Base-by-base conservation (phyloP, 371 early-diverging fungal genomes). In the Cokeromyces recurvatus region DNA sequence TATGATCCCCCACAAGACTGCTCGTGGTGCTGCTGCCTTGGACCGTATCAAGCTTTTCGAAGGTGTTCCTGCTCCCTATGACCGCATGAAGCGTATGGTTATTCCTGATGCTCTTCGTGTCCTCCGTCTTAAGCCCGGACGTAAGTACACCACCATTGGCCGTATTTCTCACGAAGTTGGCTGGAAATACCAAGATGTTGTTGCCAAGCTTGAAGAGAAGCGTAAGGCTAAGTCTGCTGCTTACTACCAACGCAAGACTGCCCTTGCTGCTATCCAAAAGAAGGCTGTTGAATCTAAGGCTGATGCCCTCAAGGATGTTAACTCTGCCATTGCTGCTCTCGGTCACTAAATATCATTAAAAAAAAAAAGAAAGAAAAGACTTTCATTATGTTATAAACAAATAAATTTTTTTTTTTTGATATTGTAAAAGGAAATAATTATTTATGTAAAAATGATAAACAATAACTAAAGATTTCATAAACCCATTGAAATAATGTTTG, bases 1-100 rank as follows among this genome's bases (percentile, higher is more conserved):
- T 68, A 99, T 99, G 99, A 70, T 99, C 62, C 99, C 98, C 54
- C 97, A 99, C 89, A 99, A 97, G 90, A 94, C 96, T 49, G 77
- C 92, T 49, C 95, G 98, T 72, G 99, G 99, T 78, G 89, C 93
- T 54, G 90, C 90, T 47, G 99, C 99, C 60, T 80, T 99, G 55
- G 90, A 89, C 57, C 94, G 98, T 78, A 81, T 99, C 66, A 95
- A 94, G 88, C 87, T 96, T 63, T 99, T 96, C 68, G 99, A 99
- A 75, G 99, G 99, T 79, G 89, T 98, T 56, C 99, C 99, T 47
- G 82, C 95, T 62, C 95, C 98, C 41, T 99, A 95, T 72, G 95
- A 97, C 84, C 86, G 85, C 71, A 68, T 80, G 66, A 96, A 99
- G 88, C 92, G 95, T 73, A 80, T 96, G 68, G 97, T 98, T 51